Conservation (phyloP, 352 stramenopile species). For the Blastocystis sp. region DNA sequence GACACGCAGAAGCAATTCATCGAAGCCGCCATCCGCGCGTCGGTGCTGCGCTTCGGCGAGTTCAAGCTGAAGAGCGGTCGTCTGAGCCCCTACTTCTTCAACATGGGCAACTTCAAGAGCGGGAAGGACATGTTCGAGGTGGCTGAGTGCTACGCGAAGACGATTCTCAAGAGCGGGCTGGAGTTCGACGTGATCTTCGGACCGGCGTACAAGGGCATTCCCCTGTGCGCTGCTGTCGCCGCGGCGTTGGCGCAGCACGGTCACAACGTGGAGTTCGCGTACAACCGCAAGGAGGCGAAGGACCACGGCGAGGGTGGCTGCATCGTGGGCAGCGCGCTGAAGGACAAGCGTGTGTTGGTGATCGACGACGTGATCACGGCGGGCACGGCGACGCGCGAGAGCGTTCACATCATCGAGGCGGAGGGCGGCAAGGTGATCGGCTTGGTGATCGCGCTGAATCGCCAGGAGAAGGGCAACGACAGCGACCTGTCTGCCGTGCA, state of each 20-base stretch:
- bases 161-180: conserved; percentile 80
- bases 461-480: conserved; percentile 92
- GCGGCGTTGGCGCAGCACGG: conserved; percentile 89
- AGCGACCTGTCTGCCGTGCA: conserved; percentile 91
- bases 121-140: conserved; percentile 84
- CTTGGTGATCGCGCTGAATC: conserved; percentile 95
- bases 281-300: conserved; percentile 99
- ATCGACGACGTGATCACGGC: conserved; percentile 99
- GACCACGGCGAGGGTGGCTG: conserved; percentile 96
- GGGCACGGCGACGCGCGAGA: conserved; percentile 95
- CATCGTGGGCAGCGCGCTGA: conserved; percentile 92
- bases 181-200: conserved; percentile 98
- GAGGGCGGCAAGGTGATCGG: conserved; percentile 90
- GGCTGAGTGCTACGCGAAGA: conserved; percentile 77
- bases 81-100: conserved; percentile 98
- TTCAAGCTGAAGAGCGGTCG: conserved; percentile 97
- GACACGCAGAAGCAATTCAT: conserved; percentile 92
- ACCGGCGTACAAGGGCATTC: conserved; percentile 99
- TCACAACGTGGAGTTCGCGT: conserved; percentile 91
- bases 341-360: conserved; percentile 93
- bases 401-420: conserved; percentile 86
- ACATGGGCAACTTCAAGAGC: conserved; percentile 94
- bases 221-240: conserved; percentile 89
- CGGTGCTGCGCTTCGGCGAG: conserved; percentile 94
- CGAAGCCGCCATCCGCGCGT: conserved; percentile 90